Base-by-base conservation (phyloP, 768 basidiomycete species). In the Lactarius tabidus region DNA sequence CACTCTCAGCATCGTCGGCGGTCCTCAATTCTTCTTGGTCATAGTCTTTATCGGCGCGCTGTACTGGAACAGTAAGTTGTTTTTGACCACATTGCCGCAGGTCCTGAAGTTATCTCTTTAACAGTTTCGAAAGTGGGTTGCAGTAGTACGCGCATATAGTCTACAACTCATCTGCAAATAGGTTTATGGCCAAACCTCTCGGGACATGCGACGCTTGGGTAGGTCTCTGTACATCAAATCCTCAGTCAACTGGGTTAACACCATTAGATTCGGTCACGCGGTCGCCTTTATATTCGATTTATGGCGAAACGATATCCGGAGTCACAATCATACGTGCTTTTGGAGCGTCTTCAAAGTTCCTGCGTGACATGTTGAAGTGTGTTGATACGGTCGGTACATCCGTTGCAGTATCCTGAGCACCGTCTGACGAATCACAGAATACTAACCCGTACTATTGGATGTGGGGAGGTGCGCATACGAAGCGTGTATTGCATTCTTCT, bases 371-470 rank as follows among this genome's bases (percentile, higher is more conserved):
- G 90, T 78, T 91, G 14, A 83, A 85, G 59, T 90, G 85, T 66
- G 88, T 90, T 26, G 91, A 93, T 72, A 91, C 90, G 39, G 86
- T 76, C 90, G 39, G 86, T 76, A 43, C 57, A 45, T 45, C 63
- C 8, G 8, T 28, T 6, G 14, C n/a, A 33, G 52, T 55, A 56
- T 7, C 41, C 43, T 38, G 23, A 31, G 28, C 41, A 51, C 2
- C 3, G 59, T 60, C 39, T 41, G 45, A 56, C 66, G 43, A 20
- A 23, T 20, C 38, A 3, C 54, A 84, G 82, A 85, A 84, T 62
- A 70, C 85, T 18, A 91, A 85, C 71, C 91, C 91, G 3, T 90
- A 86, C 73, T 93, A 90, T 72, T 95, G 94, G 94, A 89, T 90
- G 83, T 94, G 90, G 91, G 90, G 86, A 78, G 86, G 87, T 90